Percentiles rank a stretch among this genome's conserved stretches.
Conservation (phyloP, 805 yeast genomes). For the Nakazawaea wyomingensis region DNA sequence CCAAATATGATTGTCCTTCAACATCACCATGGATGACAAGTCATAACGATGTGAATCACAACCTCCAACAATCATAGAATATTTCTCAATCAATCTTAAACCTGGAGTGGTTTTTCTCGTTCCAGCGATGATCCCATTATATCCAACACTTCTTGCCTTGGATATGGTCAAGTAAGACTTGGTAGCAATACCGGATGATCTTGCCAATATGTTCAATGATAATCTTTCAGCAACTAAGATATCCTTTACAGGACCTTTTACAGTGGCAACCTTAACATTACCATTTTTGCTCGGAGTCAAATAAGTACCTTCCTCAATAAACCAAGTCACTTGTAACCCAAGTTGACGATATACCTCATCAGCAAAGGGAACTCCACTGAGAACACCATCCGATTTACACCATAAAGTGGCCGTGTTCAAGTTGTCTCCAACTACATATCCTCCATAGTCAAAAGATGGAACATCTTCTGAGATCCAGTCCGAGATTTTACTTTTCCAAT, state of each 20-base stretch:
- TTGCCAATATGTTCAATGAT: slow-evolving; percentile 72
- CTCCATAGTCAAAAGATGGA: slow-evolving; percentile 93
- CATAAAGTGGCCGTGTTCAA: slow-evolving; percentile 67
- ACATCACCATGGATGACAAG: slow-evolving; percentile 90
- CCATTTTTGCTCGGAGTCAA: slow-evolving; percentile 40
- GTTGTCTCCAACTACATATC: slow-evolving; percentile 84
- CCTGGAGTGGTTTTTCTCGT: slow-evolving; percentile 99
- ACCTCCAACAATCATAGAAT: slow-evolving; percentile 94
- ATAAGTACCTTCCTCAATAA: slow-evolving; percentile 59
- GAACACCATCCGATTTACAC: slow-evolving; percentile 75
- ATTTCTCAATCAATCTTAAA: slow-evolving; percentile 78
- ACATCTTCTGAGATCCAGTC: slow-evolving; percentile 81
- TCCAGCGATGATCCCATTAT: slow-evolving; percentile 84
- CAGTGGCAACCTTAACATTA: slow-evolving; percentile 71
- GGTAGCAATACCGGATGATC: slow-evolving; percentile 87
- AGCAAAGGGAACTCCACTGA: slow-evolving; percentile 88
- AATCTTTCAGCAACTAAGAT: slow-evolving; percentile 82
- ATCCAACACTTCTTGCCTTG: slow-evolving; percentile 65
- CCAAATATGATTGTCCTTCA: slow-evolving; percentile 91
- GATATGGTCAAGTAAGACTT: slow-evolving; percentile 52
- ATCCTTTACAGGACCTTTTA: slow-evolving; percentile 76
- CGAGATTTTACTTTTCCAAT: slow-evolving; percentile 77
- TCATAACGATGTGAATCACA: slow-evolving; percentile 91
- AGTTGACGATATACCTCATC: slow-evolving; percentile 79
- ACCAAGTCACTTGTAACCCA: slow-evolving; percentile 68